phyloP scores from a whole-genome alignment of 345 rosid genomes.

The Linum lewisii region DNA sequence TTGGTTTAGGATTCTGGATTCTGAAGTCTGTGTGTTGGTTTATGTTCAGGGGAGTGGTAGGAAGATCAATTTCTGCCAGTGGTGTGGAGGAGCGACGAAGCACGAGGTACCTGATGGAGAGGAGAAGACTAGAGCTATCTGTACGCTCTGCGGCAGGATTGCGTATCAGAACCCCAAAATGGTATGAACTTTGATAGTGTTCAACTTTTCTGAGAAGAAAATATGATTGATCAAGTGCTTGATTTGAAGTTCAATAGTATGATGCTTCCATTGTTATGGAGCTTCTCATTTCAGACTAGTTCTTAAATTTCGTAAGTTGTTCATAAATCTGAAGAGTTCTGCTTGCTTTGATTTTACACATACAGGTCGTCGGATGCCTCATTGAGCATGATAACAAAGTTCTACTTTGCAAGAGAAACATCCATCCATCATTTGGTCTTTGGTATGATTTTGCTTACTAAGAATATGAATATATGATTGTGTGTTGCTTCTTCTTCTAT shows the following conservation, averaged over 20 bases:
- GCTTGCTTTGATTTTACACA: slow-evolving; percentile 9
- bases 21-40: not conserved
- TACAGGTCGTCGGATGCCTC: slow-evolving; percentile 94
- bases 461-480: slow-evolving; percentile 4
- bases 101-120: slow-evolving; percentile 87
- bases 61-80: slow-evolving; percentile 83
- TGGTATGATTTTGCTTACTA: slow-evolving; percentile 34
- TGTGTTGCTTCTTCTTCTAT: not conserved
- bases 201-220: too few relatives aligned
- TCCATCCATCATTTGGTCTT: slow-evolving; percentile 86
- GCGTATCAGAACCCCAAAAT: slow-evolving; percentile 95
- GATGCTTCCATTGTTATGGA: not conserved
- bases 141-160: slow-evolving; percentile 64
- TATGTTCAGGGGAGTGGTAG: slow-evolving; percentile 42
- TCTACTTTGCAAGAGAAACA: slow-evolving; percentile 92
- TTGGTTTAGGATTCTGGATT: not conserved
- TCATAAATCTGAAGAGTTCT: not conserved
- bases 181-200: slow-evolving; percentile 30
- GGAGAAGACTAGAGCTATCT: slow-evolving; percentile 82
- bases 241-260: slow-evolving; percentile 1
- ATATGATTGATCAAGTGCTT: too few relatives aligned
- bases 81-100: slow-evolving; percentile 94
- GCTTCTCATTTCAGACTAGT: too few relatives aligned
- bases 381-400: slow-evolving; percentile 76
- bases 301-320: too few relatives aligned